These are phyloP conservation scores for Stevia rebaudiana DNA, from an alignment of 140 eudicot genomes.

Conservation along the genomic window DNA sequence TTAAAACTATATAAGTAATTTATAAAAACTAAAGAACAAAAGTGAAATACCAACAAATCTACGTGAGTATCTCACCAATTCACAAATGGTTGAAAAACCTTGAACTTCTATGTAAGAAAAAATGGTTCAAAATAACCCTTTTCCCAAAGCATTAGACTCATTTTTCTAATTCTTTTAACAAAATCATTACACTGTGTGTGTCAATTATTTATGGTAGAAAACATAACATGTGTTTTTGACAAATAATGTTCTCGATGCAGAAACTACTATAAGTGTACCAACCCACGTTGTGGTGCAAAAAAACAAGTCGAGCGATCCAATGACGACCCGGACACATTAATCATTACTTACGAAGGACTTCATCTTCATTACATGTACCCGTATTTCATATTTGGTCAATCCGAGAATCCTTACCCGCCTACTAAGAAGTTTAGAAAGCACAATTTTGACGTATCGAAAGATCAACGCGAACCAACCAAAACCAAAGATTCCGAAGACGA, in stretches of 20 bases:
- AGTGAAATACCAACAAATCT: too few species aligned
- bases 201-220: too few species aligned
- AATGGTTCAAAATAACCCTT: too few species aligned
- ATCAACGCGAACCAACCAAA: not conserved
- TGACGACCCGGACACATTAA: constrained; percentile 59
- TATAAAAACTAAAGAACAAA: too few species aligned
- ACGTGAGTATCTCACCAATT: too few species aligned
- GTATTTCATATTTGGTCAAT: constrained; percentile 30
- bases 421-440: constrained; percentile 39
- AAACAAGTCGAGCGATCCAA: constrained; percentile 70
- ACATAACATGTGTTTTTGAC: not conserved
- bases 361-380: constrained; percentile 80
- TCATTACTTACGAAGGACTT: constrained; percentile 82
- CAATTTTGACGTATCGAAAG: not conserved
- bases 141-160: too few species aligned
- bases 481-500: constrained; percentile 22
- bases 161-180: too few species aligned
- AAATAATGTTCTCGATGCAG: constrained; percentile 24
- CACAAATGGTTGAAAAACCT: too few species aligned
- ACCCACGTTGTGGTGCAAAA: constrained; percentile 74
- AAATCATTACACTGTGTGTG: too few species aligned
- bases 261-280: constrained; percentile 84
- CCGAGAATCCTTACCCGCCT: constrained; percentile 27
- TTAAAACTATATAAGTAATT: too few species aligned
- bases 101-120: too few species aligned